Base-by-base conservation (phyloP, 2,329 filamentous ascomycete genomes). In the Trichoderma gracile region DNA sequence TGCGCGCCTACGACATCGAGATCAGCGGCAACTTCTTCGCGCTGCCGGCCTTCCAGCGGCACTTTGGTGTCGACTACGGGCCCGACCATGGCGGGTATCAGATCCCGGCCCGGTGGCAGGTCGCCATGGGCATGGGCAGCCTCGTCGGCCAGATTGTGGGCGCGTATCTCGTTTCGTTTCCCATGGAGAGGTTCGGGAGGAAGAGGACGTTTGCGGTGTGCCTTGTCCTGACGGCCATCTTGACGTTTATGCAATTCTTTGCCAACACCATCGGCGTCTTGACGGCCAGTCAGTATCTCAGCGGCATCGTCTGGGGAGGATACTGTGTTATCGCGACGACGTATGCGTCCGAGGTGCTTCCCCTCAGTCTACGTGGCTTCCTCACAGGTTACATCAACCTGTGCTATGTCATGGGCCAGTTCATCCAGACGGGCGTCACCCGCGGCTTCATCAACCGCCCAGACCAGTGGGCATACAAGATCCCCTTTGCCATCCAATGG, bases 401-500 rank as follows among this genome's bases (percentile, higher is more conserved):
- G 67, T 82, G 80, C 67, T 82, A 78, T 71, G 77, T 77, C 7
- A 75, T 81, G 14, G 81, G 81, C 0, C 79, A 82, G 65, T 71
- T 82, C 50, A 74, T 82, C 30, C 76, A 77, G 1, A 76, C 78
- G 5, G 73, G 72, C 0, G 64, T 75, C 1, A 64, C 72, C 56
- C 64, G 69, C 12, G 69, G 71, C 5, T 66, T 73, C n/a, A 67
- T 71, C 56, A 66, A 71, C 42, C 73, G 74, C 17, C 66, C 70
- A 0, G 69, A 76, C 3, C 69, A 81, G 23, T 82, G 79, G 78
- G 77, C 78, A 0, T 84, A 80, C 68, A 74, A 77, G 7, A 80
- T 79, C 12, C 81, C 81, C 0, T 84, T 80, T 58, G 80, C 76
- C 0, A 57, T 83, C 0, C 81, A 84, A 66, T 84, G 82, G 81